These are phyloP conservation scores for Naegleria fowleri DNA, from an alignment of 208 protist genomes.

Conservation along the genomic window DNA sequence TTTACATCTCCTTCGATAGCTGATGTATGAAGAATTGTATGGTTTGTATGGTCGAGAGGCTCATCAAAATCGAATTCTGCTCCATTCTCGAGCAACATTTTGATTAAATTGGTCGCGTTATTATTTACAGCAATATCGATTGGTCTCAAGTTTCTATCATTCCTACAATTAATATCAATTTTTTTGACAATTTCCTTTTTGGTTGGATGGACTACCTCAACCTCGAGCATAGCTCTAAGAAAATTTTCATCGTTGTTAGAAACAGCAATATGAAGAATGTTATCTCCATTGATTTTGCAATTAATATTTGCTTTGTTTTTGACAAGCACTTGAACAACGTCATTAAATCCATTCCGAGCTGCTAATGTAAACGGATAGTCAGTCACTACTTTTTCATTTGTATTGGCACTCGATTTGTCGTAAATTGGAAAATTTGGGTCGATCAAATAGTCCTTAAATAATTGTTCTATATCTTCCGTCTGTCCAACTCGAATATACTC, in stretches of 20 bases:
- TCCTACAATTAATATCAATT: neutral
- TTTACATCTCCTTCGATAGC: neutral
- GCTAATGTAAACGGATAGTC: neutral
- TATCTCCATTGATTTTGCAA: neutral
- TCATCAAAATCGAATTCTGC: neutral
- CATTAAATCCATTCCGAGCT: neutral
- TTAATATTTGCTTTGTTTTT: slow-evolving; percentile 7
- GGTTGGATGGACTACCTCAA: neutral
- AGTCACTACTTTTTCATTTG: neutral
- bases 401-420: neutral
- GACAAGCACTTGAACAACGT: neutral
- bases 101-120: neutral
- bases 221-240: neutral
- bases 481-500: neutral
- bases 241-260: neutral
- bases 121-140: neutral
- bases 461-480: neutral
- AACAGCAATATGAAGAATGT: neutral
- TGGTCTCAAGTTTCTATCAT: neutral
- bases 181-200: neutral
- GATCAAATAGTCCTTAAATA: neutral
- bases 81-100: neutral
- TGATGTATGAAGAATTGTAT: neutral
- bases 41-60: neutral
- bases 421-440: neutral